phyloP scores from a whole-genome alignment of 2,329 filamentous ascomycete species.

The Lachnellula arida region DNA sequence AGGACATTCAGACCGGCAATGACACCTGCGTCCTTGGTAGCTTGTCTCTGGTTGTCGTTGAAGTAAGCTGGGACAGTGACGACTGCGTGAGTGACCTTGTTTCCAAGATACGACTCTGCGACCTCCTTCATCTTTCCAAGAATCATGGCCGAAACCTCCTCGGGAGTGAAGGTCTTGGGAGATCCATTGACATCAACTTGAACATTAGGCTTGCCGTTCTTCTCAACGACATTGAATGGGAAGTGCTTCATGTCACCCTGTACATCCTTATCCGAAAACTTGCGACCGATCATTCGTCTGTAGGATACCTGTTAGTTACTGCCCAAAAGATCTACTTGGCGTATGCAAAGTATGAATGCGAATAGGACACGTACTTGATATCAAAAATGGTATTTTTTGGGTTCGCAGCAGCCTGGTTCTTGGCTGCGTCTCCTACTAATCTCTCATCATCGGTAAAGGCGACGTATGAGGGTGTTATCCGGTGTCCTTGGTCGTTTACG shows the following conservation, averaged over 20 bases:
- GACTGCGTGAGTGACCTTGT: constrained; percentile 82
- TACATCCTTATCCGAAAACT: constrained; percentile 78
- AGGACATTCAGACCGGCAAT: constrained; percentile 94
- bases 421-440: constrained; percentile 93
- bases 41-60: constrained; percentile 96
- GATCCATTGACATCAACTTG: constrained; percentile 63
- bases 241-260: constrained; percentile 97
- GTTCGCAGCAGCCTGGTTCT: constrained; percentile 88
- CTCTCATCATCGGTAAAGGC: constrained; percentile 96
- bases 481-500: constrained; percentile 94
- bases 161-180: constrained; percentile 71
- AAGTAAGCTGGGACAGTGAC: constrained; percentile 97
- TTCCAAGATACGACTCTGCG: constrained; percentile 72
- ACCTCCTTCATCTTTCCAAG: constrained; percentile 82
- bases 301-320: constrained; percentile 31
- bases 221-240: constrained; percentile 89
- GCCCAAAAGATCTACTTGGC: neutral
- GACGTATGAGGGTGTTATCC: constrained; percentile 92
- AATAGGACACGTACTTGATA: constrained; percentile 64
- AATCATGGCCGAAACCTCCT: constrained; percentile 78
- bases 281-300: constrained; percentile 81
- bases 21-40: constrained; percentile 88
- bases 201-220: constrained; percentile 85
- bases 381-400: constrained; percentile 73
- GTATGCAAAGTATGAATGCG: constrained; percentile 4